Base-by-base conservation (phyloP, 805 yeast genomes). In the Maudiozyma barnettii region DNA sequence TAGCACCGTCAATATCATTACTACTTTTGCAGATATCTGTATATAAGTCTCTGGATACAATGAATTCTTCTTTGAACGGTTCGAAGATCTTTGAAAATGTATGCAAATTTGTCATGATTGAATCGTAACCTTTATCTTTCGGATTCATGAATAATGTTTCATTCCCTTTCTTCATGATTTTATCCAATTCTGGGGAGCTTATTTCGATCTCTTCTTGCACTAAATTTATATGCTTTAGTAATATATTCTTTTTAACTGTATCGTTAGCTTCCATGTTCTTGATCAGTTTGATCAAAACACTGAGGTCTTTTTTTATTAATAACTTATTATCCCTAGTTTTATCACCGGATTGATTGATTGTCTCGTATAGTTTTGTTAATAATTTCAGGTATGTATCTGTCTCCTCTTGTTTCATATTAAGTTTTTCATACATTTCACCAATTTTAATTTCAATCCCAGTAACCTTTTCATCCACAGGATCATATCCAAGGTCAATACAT, bases 391-490 rank as follows among this genome's bases (percentile, higher is more conserved):
- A 88, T 8, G 84, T 64, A 51, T 72, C 70, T 29, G 76, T 69
- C 0, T 95, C 93, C 43, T 81, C 82, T 9, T 75, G 73, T 19
- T 56, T 51, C 77, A 74, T 71, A n/a, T 71, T 73, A 56, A 87
- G 65, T 33, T 81, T 70, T 57, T 86, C 95, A 60, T 78, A 84
- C 87, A 87, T 82, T 59, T 88, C 95, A 9, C 82, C 95, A 30
- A 85, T 69, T 56, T 89, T 86, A 59, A 89, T 70, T 56, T 88
- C 93, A 45, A 89, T 77, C 0, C 96, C 97, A 0, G 96, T 88
- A 60, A 84, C 88, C 55, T 84, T 89, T 54, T 85, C 89, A 46
- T 78, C 71, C 20, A 82, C 54, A 8, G 73, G 73, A 51, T 77
- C 74, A 68, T 87, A 62, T 5, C 46, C 40, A 39, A 77, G 65